Evolutionary conservation across 1,139 yeast genomes (phyloP), one percentile per base, ranked within the genome.

Genomic region (Lodderomyces elongisporus): DNA sequence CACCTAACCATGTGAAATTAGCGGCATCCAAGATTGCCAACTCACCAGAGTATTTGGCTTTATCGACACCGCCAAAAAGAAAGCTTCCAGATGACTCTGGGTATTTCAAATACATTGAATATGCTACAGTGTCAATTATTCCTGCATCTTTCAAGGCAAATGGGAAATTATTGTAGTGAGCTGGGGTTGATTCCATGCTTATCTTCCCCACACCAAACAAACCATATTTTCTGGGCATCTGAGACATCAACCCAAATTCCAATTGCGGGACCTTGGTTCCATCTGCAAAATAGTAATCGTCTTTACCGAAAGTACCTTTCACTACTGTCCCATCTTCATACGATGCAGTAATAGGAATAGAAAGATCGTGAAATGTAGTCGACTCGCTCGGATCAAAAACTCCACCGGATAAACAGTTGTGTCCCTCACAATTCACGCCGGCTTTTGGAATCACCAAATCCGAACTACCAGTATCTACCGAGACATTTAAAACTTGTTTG

Each of bases 61-160:
- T 58, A 48, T 77, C 84, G 32, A 74, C 56, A 20, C 75, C 84
- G 4, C 84, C 84, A 49, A 77, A 77, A 28, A 77, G 58, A 27
- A 77, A 52, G 10, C 62, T 48, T 3, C 83, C 83, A 2, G 51
- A 36, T 4, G 74, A 54, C n/a, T 61, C 58, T 5, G 54, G 40
- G 14, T 63, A 58, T 37, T 67, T 63, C 41, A 79, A 63, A 54
- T 70, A 77, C 31, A 79, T 56, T 4, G 84, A 75, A 51, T 73
- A 79, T 9, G 75, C 66, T 25, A 56, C 59, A 31, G 66, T 62
- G 30, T 61, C 48, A 41, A 77, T 78, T 25, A 61, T 40, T 1
- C 82, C 82, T 33, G 67, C 65, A 32, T 57, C 51, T 45, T 60
- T 64, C 59, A 84, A 58, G 40, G 72, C 71, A 31, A 64, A 37